Percentiles rank a stretch among this genome's conserved stretches.
Evolutionary conservation across 1,284 basidiomycete genomes (phyloP).

Genomic region (Sanghuangporus baumii): DNA sequence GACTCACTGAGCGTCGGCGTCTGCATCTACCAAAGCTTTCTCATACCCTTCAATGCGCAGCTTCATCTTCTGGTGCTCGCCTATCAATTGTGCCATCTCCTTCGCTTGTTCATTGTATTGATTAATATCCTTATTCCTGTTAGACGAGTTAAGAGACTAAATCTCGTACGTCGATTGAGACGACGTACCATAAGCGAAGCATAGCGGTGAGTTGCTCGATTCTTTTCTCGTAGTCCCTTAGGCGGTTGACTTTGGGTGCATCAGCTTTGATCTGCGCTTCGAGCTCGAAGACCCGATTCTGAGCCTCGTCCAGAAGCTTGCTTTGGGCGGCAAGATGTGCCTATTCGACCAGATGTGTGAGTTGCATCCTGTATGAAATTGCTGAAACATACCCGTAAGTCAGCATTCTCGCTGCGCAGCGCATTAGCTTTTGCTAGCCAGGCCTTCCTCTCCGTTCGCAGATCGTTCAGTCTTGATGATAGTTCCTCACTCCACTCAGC

Average conservation of each 20-base stretch:
- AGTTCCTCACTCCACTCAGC: conserved; percentile 69
- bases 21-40: conserved; percentile 42
- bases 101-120: conserved; percentile 26
- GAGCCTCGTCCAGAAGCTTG: conserved; percentile 57
- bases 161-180: not conserved
- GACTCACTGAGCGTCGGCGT: conserved; percentile 51
- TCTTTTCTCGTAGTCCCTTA: conserved; percentile 66
- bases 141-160: not conserved
- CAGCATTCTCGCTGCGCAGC: conserved; percentile 59
- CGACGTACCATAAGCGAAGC: conserved; percentile 63
- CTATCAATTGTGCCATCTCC: conserved; percentile 48
- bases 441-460: conserved; percentile 62
- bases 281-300: conserved; percentile 52
- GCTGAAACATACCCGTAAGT: conserved; percentile 44
- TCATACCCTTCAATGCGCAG: conserved; percentile 53
- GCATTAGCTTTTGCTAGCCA: conserved; percentile 58
- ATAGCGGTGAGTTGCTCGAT: conserved; percentile 68
- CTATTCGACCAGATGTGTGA: conserved; percentile 30
- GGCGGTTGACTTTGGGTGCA: conserved; percentile 65
- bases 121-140: not conserved
- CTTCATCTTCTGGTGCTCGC: conserved; percentile 57
- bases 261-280: conserved; percentile 64
- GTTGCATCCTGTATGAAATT: not conserved
- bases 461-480: conserved; percentile 57
- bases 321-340: conserved; percentile 63